phyloP scores from a whole-genome alignment of 1,284 basidiomycete species.

The Malassezia psittaci region DNA sequence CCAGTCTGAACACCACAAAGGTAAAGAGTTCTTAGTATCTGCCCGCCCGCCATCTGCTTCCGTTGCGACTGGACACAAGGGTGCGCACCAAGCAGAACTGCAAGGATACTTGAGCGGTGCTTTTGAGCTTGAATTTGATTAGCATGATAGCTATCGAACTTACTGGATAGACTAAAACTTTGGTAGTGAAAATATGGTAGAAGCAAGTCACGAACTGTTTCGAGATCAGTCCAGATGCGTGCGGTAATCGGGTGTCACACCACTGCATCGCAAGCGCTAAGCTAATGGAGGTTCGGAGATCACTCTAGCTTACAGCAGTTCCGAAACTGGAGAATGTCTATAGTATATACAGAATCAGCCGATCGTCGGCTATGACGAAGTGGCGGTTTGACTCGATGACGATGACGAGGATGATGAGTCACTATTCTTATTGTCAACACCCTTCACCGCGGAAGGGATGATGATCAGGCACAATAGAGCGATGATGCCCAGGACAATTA shows the following conservation, averaged over 20 bases:
- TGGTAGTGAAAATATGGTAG: no score
- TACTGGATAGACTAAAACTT: constrained; percentile 8
- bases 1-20: constrained; percentile 62
- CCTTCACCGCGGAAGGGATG: constrained; percentile 18
- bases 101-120: constrained; percentile 33
- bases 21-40: constrained; percentile 53
- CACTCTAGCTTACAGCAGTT: no score
- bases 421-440: background rate
- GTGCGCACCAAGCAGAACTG: constrained; percentile 48
- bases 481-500: constrained; percentile 39
- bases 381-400: background rate
- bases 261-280: no score
- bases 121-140: constrained; percentile 26
- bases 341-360: no score
- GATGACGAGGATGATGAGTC: constrained; percentile 5
- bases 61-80: constrained; percentile 81
- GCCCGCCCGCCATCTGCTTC: constrained; percentile 38
- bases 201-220: no score
- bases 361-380: no score
- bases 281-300: no score
- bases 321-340: no score
- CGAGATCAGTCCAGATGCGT: no score
- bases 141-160: no score
- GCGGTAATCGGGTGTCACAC: no score
- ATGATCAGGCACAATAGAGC: constrained; percentile 45